These are phyloP conservation scores for Umbilicaria muhlenbergii DNA, from an alignment of 495 filamentous ascomycete species.

Conservation along the genomic window DNA sequence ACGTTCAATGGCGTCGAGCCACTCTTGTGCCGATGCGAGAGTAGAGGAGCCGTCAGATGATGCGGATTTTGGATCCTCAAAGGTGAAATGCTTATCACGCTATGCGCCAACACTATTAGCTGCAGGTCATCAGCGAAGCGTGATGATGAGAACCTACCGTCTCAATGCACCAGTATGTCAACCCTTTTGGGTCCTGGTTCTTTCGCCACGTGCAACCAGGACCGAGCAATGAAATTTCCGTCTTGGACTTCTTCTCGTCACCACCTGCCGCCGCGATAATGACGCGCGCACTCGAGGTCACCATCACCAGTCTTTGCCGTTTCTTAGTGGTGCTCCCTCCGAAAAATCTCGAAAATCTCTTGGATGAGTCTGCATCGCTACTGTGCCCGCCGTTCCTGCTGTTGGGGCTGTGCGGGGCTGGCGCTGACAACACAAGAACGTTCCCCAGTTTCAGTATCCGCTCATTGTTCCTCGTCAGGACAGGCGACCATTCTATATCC, in stretches of 20 bases:
- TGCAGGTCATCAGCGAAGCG: slow-evolving; percentile 7
- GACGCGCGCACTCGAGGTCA: slow-evolving; percentile 79
- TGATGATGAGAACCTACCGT: slow-evolving; percentile 47
- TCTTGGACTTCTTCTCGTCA: slow-evolving; percentile 89
- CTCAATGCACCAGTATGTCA: slow-evolving; percentile 81
- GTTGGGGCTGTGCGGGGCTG: slow-evolving; percentile 49
- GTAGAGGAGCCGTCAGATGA: slow-evolving; percentile 29
- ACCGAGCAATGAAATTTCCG: slow-evolving; percentile 66
- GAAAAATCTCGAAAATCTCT: slow-evolving; percentile 86
- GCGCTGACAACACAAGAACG: slow-evolving; percentile 62
- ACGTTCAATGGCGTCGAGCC: slow-evolving; percentile 70
- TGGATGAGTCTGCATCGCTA: slow-evolving; percentile 45
- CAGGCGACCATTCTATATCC: slow-evolving; percentile 98
- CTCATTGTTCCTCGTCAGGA: slow-evolving; percentile 79
- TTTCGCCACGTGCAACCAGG: slow-evolving; percentile 61
- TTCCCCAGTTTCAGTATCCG: slow-evolving; percentile 91
- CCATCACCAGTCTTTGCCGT: slow-evolving; percentile 82
- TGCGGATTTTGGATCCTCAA: slow-evolving; percentile 73
- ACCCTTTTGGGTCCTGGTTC: slow-evolving; percentile 66
- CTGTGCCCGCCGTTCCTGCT: slow-evolving; percentile 41
- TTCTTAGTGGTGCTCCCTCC: slow-evolving; percentile 82
- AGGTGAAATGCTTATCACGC: slow-evolving; percentile 82
- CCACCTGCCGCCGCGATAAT: slow-evolving; percentile 85
- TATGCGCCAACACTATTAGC: slow-evolving; percentile 22
- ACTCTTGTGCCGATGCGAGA: slow-evolving; percentile 54